These are phyloP conservation scores for Leishmania lainsoni DNA, from an alignment of 208 protist species.

Conservation along the genomic window DNA sequence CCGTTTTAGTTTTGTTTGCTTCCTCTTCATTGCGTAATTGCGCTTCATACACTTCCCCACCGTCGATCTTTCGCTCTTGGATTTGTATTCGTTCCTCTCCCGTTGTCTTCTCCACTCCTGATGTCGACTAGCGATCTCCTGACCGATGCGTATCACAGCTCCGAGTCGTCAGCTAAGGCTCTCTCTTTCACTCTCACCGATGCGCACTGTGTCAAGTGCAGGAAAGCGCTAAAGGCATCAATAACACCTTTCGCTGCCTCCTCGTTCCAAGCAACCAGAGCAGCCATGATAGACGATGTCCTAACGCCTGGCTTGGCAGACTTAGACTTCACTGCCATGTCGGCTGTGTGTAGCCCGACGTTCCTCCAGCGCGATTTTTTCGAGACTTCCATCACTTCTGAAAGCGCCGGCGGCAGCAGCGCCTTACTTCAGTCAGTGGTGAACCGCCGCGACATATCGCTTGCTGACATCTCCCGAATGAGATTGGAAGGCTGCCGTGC, in stretches of 20 bases:
- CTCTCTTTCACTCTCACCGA: constrained; percentile 13
- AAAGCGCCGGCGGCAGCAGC: not conserved
- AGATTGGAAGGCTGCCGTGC: constrained; percentile 41
- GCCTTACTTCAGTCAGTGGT: constrained; percentile 9
- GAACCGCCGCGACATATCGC: constrained; percentile 25
- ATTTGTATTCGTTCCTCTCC: not conserved
- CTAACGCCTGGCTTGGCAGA: not conserved
- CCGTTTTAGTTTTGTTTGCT: not conserved
- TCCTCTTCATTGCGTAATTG: not conserved
- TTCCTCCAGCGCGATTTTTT: not conserved
- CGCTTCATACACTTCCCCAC: not conserved
- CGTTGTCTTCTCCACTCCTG: not conserved
- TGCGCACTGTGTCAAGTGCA: not conserved
- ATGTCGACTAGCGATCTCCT: constrained; percentile 22
- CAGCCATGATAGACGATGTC: not conserved
- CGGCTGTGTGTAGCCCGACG: not conserved
- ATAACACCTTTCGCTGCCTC: not conserved
- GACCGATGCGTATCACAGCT: constrained; percentile 14
- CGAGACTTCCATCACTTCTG: not conserved
- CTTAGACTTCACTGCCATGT: not conserved
- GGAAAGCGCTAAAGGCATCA: not conserved
- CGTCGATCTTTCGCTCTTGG: not conserved
- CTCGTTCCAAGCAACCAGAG: not conserved
- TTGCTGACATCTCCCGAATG: constrained; percentile 45
- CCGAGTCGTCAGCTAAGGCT: constrained; percentile 16